These are phyloP conservation scores for Theileria orientalis DNA, from an alignment of 169 alveolate species.

Conservation along the genomic window DNA sequence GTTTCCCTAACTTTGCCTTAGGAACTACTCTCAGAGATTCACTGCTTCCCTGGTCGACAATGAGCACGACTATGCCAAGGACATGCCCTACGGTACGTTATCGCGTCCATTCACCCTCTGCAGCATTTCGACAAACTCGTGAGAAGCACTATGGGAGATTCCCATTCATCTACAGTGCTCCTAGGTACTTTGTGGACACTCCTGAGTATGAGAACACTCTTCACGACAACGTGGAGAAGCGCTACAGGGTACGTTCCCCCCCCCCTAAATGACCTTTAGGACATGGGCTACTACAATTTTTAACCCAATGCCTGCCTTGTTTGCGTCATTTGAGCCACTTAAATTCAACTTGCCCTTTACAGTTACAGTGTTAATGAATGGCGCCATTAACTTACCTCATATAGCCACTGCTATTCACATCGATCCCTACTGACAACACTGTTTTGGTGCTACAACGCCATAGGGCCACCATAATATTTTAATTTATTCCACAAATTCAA, in stretches of 20 bases:
- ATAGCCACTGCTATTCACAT: too few species aligned
- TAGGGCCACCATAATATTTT: too few species aligned
- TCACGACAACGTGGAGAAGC: slow-evolving; percentile 70
- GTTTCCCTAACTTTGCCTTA: not conserved
- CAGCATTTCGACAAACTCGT: slow-evolving; percentile 69
- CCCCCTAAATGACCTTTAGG: slow-evolving; percentile 7
- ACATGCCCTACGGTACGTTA: slow-evolving; percentile 55
- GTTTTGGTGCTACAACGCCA: too few species aligned
- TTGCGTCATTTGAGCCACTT: not conserved
- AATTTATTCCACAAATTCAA: too few species aligned
- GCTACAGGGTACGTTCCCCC: slow-evolving; percentile 55
- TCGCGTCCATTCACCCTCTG: not conserved
- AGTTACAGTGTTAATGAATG: too few species aligned
- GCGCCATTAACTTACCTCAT: too few species aligned
- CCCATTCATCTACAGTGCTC: slow-evolving; percentile 73
- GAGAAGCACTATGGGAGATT: slow-evolving; percentile 71
- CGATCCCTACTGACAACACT: too few species aligned
- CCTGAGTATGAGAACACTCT: slow-evolving; percentile 71
- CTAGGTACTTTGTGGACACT: slow-evolving; percentile 69
- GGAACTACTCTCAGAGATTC: slow-evolving; percentile 71
- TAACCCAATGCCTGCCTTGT: not conserved
- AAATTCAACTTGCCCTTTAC: too few species aligned
- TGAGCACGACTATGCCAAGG: slow-evolving; percentile 75
- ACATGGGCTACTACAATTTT: slow-evolving; percentile 54
- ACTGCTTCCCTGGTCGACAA: slow-evolving; percentile 73